phyloP scores from a whole-genome alignment of 345 rosid species.

The Viola odorata region DNA sequence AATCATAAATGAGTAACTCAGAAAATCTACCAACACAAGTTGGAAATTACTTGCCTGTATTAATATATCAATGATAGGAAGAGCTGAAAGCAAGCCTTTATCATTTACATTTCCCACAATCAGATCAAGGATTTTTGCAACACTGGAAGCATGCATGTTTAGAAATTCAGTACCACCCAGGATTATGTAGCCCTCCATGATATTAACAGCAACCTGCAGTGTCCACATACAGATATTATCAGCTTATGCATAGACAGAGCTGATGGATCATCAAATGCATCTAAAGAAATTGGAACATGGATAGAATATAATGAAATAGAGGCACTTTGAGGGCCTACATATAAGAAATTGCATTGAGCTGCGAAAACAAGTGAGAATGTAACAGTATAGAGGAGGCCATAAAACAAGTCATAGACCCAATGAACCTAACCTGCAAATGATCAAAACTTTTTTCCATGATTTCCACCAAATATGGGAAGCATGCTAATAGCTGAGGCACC shows the following conservation, averaged over 20 bases:
- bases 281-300: too few relatives aligned
- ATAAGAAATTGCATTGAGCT: not conserved
- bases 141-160: conserved; percentile 65
- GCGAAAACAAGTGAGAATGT: not conserved
- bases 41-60: conserved; percentile 51
- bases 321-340: not conserved
- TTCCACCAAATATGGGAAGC: conserved; percentile 71
- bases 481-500: conserved; percentile 78
- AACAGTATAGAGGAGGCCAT: not conserved
- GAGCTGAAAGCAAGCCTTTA: conserved; percentile 65
- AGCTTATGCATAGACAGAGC: not conserved
- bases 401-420: not conserved
- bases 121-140: conserved; percentile 87
- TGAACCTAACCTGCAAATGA: conserved; percentile 70
- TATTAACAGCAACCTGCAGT: conserved; percentile 72
- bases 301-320: too few relatives aligned
- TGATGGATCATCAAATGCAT: too few relatives aligned
- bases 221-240: not conserved
- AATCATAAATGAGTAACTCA: too few relatives aligned
- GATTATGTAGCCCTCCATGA: conserved; percentile 71
- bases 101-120: conserved; percentile 92
- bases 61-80: conserved; percentile 83
- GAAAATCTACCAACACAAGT: too few relatives aligned
- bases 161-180: conserved; percentile 81
- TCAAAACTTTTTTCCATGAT: conserved; percentile 89